Percentiles rank a stretch among this genome's conserved stretches.
phyloP scores from a whole-genome alignment of 371 early-diverging fungal genomes.

The Umbelopsis sp. region DNA sequence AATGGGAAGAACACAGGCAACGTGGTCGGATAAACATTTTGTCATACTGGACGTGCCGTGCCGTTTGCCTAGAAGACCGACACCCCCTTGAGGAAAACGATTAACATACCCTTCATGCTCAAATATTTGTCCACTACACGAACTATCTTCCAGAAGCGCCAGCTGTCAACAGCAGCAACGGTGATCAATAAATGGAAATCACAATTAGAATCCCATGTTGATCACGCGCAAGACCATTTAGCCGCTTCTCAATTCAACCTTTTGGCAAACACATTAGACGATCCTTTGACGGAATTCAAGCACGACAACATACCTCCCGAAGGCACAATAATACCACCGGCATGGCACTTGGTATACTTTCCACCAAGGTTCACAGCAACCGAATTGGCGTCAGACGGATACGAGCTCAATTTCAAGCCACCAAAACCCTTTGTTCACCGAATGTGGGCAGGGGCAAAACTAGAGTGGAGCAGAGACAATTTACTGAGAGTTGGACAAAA shows the following conservation, averaged over 20 bases:
- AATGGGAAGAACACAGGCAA: background rate
- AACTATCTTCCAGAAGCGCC: background rate
- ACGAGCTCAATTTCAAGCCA: slow-evolving; percentile 73
- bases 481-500: slow-evolving; percentile 66
- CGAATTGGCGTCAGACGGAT: slow-evolving; percentile 79
- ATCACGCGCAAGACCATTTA: slow-evolving; percentile 30
- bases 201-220: slow-evolving; percentile 1
- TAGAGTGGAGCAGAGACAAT: slow-evolving; percentile 62
- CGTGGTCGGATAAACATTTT: slow-evolving; percentile 14
- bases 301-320: slow-evolving; percentile 25
- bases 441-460: slow-evolving; percentile 86
- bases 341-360: slow-evolving; percentile 80
- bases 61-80: background rate
- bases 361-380: slow-evolving; percentile 69
- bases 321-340: slow-evolving; percentile 66
- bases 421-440: slow-evolving; percentile 78
- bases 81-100: background rate
- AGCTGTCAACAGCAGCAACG: slow-evolving; percentile 6
- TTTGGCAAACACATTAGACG: slow-evolving; percentile 37
- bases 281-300: slow-evolving; percentile 19
- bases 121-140: background rate
- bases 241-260: slow-evolving; percentile 39
- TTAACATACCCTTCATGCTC: background rate
- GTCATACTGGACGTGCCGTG: background rate
- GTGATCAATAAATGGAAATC: background rate